A percentile compares a stretch with the other conserved stretches of the same genome.
Conservation (phyloP, 2,329 filamentous ascomycete genomes). For the Xylariaceae sp. region DNA sequence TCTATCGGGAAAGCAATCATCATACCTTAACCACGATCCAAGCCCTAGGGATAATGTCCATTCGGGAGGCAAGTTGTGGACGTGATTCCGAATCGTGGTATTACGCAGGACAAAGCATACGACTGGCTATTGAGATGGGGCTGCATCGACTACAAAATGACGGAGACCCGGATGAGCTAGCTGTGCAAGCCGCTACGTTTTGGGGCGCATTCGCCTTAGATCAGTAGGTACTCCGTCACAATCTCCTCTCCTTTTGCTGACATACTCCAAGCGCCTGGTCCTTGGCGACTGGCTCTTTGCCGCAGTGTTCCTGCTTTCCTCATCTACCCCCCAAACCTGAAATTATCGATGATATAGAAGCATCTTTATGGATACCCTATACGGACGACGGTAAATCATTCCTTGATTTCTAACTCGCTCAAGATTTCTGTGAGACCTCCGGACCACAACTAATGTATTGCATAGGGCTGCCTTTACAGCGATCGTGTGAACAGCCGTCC, state of each 20-base stretch:
- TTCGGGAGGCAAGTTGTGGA: constrained; percentile 72
- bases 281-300: constrained; percentile 63
- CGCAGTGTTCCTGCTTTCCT: constrained; percentile 60
- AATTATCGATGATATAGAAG: constrained; percentile 63
- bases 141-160: constrained; percentile 59
- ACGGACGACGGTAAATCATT: constrained; percentile 57
- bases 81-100: constrained; percentile 74
- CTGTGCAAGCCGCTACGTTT: constrained; percentile 61
- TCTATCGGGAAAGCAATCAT: constrained; percentile 60
- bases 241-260: constrained; percentile 24
- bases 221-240: constrained; percentile 53
- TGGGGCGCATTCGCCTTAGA: constrained; percentile 66
- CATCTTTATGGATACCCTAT: constrained; percentile 61
- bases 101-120: constrained; percentile 71
- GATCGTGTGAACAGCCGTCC: constrained; percentile 63
- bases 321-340: constrained; percentile 61
- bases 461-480: constrained; percentile 55
- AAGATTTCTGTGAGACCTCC: background rate
- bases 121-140: constrained; percentile 72
- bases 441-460: constrained; percentile 9
- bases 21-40: constrained; percentile 72
- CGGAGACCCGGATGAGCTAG: constrained; percentile 57
- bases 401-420: background rate
- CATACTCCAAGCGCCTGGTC: constrained; percentile 60
- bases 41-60: constrained; percentile 75